Base-by-base conservation (phyloP, 176 grass and related monocot species). In the Avena atlantica region DNA sequence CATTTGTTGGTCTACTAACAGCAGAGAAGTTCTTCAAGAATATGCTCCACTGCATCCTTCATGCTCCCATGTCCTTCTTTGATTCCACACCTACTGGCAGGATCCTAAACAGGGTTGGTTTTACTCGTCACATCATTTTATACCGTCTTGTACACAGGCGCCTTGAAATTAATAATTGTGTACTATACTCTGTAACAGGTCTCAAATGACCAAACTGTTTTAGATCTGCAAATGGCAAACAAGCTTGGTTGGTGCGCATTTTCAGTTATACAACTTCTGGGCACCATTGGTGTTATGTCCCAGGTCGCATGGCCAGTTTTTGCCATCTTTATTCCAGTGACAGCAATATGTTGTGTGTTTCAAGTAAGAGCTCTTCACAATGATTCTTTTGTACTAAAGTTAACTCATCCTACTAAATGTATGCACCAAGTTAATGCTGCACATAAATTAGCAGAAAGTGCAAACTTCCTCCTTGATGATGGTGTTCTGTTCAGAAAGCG, bases 271-370 rank as follows among this genome's bases (percentile, higher is more conserved):
- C 96, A 94, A 81, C 89, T 98, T 65, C 60, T 95, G 37, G 96
- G 91, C 13, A 98, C 96, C 64, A 84, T 98, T 86, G 90, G 64
- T 15, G 92, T 95, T 20, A 98, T 98, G 97, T 98, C 97, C 40
- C 97, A 98, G 42, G 90, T 98, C 79, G 97, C 97, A 85, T 98
- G 97, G 97, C 97, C 92, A 72, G 92, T 98, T 81, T 96, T 98
- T 85, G 92, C 67, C 51, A 96, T 98, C 74, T 96, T 98, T 37
- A 20, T 98, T 93, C 97, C 97, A 31, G 93, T 98, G 64, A 96
- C 92, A 9, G 66, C 86, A 52, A 70, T 94, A 78, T 96, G 94
- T 68, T 86, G 87, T 57, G 70, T 82, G 71, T 96, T 83, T 81
- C 94, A 96, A 77, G 97, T 98, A 98, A 87, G 90, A 89, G 14